Percentiles rank a stretch among this genome's conserved stretches.
phyloP scores from a whole-genome alignment of 805 yeast species.

The Cyberlindnera galapagoensis region DNA sequence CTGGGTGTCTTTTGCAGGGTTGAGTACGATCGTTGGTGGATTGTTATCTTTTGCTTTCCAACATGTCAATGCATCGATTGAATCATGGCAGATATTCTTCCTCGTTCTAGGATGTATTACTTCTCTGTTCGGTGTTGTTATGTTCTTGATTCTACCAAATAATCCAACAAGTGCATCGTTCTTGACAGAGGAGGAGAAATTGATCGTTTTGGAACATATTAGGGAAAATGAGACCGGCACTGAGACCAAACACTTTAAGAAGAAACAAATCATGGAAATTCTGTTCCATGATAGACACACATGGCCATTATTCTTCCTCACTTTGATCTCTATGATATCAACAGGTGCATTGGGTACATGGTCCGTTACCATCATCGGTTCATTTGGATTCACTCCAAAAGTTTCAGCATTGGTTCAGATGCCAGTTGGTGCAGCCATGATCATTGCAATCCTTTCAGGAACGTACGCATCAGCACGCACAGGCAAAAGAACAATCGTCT shows the following conservation, averaged over 20 bases:
- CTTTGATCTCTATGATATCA: slow-evolving; percentile 40
- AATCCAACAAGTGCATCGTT: slow-evolving; percentile 35
- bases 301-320: slow-evolving; percentile 41
- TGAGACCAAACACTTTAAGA: slow-evolving; percentile 36
- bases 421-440: slow-evolving; percentile 51
- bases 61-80: slow-evolving; percentile 37
- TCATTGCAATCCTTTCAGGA: slow-evolving; percentile 32
- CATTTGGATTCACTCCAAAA: slow-evolving; percentile 39
- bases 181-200: slow-evolving; percentile 35
- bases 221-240: slow-evolving; percentile 43
- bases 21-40: slow-evolving; percentile 40
- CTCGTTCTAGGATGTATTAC: slow-evolving; percentile 50
- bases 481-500: slow-evolving; percentile 31
- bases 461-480: slow-evolving; percentile 31
- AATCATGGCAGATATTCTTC: slow-evolving; percentile 60
- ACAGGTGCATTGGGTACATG: slow-evolving; percentile 39
- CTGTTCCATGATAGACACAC: slow-evolving; percentile 39
- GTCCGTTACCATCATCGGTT: slow-evolving; percentile 32
- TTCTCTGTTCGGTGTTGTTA: slow-evolving; percentile 39
- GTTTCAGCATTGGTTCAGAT: slow-evolving; percentile 44
- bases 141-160: slow-evolving; percentile 42
- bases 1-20: slow-evolving; percentile 55
- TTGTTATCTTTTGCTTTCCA: slow-evolving; percentile 46
- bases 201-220: slow-evolving; percentile 34
- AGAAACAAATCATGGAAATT: slow-evolving; percentile 36